Evolutionary conservation across 148 eudicot genomes (phyloP), one percentile per base, ranked within the genome.

Genomic region (Cornus florida): DNA sequence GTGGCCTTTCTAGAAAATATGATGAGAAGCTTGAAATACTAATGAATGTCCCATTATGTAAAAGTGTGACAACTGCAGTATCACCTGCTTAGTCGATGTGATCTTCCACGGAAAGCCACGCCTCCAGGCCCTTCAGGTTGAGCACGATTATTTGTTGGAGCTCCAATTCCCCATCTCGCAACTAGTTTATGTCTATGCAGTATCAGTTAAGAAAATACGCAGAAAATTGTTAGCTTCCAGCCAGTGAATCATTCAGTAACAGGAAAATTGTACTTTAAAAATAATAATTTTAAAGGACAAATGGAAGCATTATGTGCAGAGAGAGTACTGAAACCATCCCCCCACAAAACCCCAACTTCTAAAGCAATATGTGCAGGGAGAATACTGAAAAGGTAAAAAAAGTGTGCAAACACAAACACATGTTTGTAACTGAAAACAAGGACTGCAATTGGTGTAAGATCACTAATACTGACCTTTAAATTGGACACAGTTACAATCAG

Each of bases 81-180:
- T 88, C 80, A 93, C 67, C 90, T 88, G 73, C 86, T 87, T 35
- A 95, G 84, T 72, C 94, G 93, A 79, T 91, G 75, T 39, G 97
- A 92, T 87, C 99, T 88, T 64, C 99, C 99, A 77, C 97, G 86
- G 86, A 96, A 96, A 60, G 80, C 88, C 41, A 60, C 89, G 72
- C 92, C 88, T 0, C 90, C 71, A 24, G 79, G 74, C 69, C 88
- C 78, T 32, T 90, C 90, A 3, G 90, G 88, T 74, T 89, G 90
- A 28, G 85, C 84, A 16, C 81, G 86, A 60, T 67, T 78, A 69
- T 24, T 19, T 46, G 86, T 43, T 23, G 90, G 91, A 77, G 92
- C 92, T 85, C 95, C 97, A 73, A 93, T 86, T 83, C 97, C 84
- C 82, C 79, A 93, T 66, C 84, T 89, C 23, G 85, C 82, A 67